phyloP scores from a whole-genome alignment of 2,329 filamentous ascomycete genomes.

The Corynespora cassiicola region DNA sequence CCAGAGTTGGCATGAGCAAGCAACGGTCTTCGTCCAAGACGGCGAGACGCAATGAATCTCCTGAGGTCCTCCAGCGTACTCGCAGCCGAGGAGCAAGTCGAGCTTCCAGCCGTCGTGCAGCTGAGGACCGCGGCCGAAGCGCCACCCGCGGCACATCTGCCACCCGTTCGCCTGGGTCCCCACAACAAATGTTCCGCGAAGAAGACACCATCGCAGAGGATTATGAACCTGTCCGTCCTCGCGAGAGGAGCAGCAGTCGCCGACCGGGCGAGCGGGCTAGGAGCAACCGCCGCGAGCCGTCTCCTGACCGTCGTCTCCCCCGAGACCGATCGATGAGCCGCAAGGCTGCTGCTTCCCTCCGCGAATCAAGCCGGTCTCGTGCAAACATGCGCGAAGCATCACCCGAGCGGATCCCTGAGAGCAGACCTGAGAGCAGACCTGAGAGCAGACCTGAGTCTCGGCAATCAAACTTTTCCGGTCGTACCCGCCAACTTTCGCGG shows the following conservation, averaged over 20 bases:
- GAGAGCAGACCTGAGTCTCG: conserved; percentile 24
- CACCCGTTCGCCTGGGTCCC: conserved; percentile 78
- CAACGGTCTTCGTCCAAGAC: conserved; percentile 44
- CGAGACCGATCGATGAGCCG: conserved; percentile 46
- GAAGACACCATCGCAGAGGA: conserved; percentile 65
- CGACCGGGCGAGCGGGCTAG: conserved; percentile 53
- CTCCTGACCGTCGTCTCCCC: conserved; percentile 50
- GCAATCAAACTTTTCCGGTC: conserved; percentile 38
- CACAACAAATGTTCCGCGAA: conserved; percentile 73
- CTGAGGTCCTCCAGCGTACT: conserved; percentile 32
- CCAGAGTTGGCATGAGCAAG: conserved; percentile 38
- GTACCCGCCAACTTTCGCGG: conserved; percentile 32
- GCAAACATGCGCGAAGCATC: conserved; percentile 39
- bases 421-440: conserved; percentile 11
- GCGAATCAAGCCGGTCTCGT: conserved; percentile 42
- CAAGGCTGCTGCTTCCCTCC: conserved; percentile 31
- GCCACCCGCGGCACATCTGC: conserved; percentile 54
- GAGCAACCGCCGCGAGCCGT: conserved; percentile 51
- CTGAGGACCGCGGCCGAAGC: conserved; percentile 42
- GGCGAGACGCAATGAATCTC: conserved; percentile 41
- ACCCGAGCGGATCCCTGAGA: conserved; percentile 33
- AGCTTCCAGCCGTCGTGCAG: conserved; percentile 42
- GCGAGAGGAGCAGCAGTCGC: conserved; percentile 60
- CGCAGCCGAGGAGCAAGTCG: conserved; percentile 41
- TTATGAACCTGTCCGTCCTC: conserved; percentile 64